Percentiles rank a stretch among this genome's conserved stretches.
phyloP scores from a whole-genome alignment of 306 rosid genomes.

The Malus fusca region DNA sequence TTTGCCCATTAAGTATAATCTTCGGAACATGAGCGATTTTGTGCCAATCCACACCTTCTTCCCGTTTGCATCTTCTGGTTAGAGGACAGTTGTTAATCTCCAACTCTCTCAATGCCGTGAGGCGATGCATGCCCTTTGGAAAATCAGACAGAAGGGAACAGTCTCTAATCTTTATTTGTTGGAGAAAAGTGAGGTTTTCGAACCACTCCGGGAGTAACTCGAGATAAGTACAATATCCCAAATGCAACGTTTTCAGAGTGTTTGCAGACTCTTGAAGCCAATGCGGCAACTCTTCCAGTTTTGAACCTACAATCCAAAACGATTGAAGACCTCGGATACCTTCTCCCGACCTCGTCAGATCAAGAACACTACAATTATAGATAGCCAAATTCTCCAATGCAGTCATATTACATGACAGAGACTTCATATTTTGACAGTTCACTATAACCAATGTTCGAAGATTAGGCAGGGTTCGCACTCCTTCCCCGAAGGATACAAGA shows the following conservation, averaged over 20 bases:
- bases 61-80: not conserved
- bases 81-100: not conserved
- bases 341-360: not conserved
- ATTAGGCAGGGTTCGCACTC: not conserved
- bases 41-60: not conserved
- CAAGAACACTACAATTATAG: too few species aligned
- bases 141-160: constrained; percentile 2
- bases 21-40: not conserved
- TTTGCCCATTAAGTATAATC: not conserved
- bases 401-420: not conserved
- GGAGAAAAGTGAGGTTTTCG: not conserved
- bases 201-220: constrained; percentile 22
- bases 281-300: not conserved
- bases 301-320: not conserved
- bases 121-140: not conserved
- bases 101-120: not conserved
- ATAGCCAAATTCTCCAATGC: not conserved
- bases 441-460: not conserved
- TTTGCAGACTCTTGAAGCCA: constrained; percentile 1
- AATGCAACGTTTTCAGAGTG: not conserved
- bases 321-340: not conserved
- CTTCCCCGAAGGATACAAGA: not conserved
- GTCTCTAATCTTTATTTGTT: not conserved
- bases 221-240: not conserved
- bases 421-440: not conserved